These are phyloP conservation scores for Arthroderma uncinatum DNA, from an alignment of 2,329 filamentous ascomycete species.

Conservation along the genomic window DNA sequence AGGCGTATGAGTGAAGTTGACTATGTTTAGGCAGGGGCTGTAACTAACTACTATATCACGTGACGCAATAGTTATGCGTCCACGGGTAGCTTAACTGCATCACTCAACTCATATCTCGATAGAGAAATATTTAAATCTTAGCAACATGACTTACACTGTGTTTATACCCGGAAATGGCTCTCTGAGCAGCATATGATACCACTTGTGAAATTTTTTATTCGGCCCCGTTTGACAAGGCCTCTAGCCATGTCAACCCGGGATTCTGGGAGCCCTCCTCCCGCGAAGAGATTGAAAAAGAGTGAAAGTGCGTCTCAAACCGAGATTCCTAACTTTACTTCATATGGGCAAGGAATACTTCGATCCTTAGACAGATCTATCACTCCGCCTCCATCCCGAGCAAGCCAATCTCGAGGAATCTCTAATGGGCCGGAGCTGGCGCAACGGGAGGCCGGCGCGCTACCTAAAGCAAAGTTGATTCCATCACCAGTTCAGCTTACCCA, in stretches of 20 bases:
- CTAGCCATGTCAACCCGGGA: not conserved
- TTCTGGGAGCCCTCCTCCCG: slow-evolving; percentile 2
- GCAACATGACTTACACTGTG: not conserved
- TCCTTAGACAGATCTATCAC: slow-evolving; percentile 26
- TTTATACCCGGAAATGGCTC: not conserved
- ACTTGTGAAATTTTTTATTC: not conserved
- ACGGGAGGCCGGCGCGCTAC: not conserved
- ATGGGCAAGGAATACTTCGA: slow-evolving; percentile 11
- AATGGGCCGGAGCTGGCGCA: not conserved
- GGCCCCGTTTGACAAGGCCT: not conserved
- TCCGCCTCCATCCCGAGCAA: slow-evolving; percentile 17
- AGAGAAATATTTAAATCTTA: not conserved
- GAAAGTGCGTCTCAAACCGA: not conserved
- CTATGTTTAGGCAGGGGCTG: no score
- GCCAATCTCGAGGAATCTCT: not conserved
- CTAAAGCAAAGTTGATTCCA: slow-evolving; percentile 23
- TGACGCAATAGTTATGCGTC: no score
- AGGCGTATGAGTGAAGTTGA: no score
- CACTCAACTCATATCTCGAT: no score
- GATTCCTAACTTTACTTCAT: not conserved
- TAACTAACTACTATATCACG: no score
- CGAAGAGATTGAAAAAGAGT: slow-evolving; percentile 13
- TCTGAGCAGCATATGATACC: not conserved
- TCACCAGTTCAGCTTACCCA: slow-evolving; percentile 64
- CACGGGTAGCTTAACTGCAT: no score